Evolutionary conservation across 768 basidiomycete genomes (phyloP), one percentile per base, ranked within the genome.

Genomic region (Russula emetica): DNA sequence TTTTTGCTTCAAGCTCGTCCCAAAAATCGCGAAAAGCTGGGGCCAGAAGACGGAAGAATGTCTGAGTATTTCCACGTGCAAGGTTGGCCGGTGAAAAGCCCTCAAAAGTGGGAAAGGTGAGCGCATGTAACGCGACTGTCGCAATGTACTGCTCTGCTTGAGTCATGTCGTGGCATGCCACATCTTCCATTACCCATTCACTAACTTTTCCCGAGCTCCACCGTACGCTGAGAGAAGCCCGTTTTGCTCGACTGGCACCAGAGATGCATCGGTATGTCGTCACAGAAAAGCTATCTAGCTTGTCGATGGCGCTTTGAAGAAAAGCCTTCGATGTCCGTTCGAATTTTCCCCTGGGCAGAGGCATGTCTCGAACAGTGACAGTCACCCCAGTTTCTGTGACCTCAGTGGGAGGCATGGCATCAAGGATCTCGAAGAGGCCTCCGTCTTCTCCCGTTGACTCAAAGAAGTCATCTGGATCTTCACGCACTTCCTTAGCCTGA

Each of bases 71-170:
- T 52, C 80, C 75, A 44, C 78, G 77, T 13, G 75, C 73, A 36
- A 80, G 75, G 5, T 72, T 73, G n/a, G 81, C 80, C 3, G 80
- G 73, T 11, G 83, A 80, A 73, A 92, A 92, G 9, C 88, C 88
- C 57, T 82, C 82, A 0, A 80, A 80, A 2, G 73, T 61, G 18
- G 85, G 83, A 69, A 86, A 92, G 13, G 83, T 85, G 36, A 98
- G 75, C 4, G 84, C 81, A 73, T 96, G 92, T 38, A 98, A 77
- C 4, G 93, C 94, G 54, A 95, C 75, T 20, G 89, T 90, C 5
- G 96, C 83, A 55, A 96, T 82, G 71, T 93, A 99, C 69, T 98
- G 86, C 73, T 92, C 91, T 26, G 96, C 94, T 72, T 98, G 94
- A 0, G 71, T 70, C 60, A 84, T 80, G 66, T 90, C 84, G 50